Evolutionary conservation across 257 asterid genomes (phyloP), one percentile per base, ranked within the genome.

Genomic region (Nicotiana tabacum): DNA sequence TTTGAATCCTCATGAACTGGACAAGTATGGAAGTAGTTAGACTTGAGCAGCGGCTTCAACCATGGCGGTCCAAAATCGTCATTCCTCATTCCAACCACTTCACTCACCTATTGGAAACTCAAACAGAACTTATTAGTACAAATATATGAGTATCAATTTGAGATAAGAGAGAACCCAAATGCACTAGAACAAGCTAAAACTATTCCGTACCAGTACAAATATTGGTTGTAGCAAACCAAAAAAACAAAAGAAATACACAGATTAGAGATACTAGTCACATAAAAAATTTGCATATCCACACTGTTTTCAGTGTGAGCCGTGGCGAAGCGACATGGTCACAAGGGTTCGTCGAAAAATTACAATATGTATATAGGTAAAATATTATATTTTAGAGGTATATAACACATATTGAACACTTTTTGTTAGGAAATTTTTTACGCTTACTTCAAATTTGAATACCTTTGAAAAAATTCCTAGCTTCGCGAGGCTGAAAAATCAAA

Each of bases 1-100:
- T 84, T 87, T 3, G 93, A 83, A 80, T 90, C 92, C 12, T 78
- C 72, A 69, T 93, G 96, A 66, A 86, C 79, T 9, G 81, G 32
- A 55, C 97, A 93, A 11, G 89, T 89, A 13, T 78, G 9, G 89
- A 91, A 90, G 84, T 90, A 93, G 81, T 91, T 87, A 0, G 87
- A 90, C 82, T 85, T 80, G 77, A 93, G 83, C 93, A 93, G 77
- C 39, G 93, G 91, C 27, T 83, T 84, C 90, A 93, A 82, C 96
- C 97, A 93, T 9, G 87, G 85, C 76, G 92, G 94, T 12, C 89
- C 92, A 83, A 85, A 37, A 8, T 83, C 88, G 30, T 82, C 68
- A 9, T 24, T 84, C 13, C 80, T 78, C 91, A 85, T 89, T 37
- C 39, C 58, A 13, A 84, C 86, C 7, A 90, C 82, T 27, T 85